Evolutionary conservation across 1,284 basidiomycete genomes (phyloP), one percentile per base, ranked within the genome.

Genomic region (Tremellales sp.): DNA sequence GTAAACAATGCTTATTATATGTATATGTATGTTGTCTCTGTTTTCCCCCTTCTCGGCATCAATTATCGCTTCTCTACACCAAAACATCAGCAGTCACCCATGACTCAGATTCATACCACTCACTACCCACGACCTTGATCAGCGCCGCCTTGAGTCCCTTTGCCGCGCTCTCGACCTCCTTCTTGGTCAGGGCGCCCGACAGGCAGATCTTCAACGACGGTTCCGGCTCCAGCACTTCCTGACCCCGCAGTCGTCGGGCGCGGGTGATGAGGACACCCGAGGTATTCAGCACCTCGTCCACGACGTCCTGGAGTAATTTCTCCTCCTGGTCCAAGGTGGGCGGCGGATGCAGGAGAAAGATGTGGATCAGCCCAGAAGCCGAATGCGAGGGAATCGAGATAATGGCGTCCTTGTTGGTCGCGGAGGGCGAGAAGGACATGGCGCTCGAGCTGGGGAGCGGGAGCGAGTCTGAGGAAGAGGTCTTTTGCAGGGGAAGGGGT

Each of bases 131-230:
- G 10, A 90, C 81, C 76, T 90, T 91, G 42, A 80, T 75, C 32
- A 90, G 75, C 29, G 84, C 84, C 24, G 78, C 77, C 75, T 86
- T 91, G 50, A 97, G 71, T 22, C 85, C 79, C 25, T 75, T 75
- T 16, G 84, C 83, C 1, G 91, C 87, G 76, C 90, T 92, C 75
- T 95, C 91, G 47, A 85, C 82, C 62, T 98, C 95, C 74, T 93
- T 94, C 76, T 79, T 85, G 24, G 81, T 83, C 57, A 97, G 73
- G 9, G 82, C 88, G 10, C 83, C 79, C 3, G 80, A 84, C 54
- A 94, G 74, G 19, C 85, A 84, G n/a, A 97, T 75, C 48, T 89
- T 80, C 55, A 98, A 83, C 63, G 85, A 87, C n/a, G 94, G 91
- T 40, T 84, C 78, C 10, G 82, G 78, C 65, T 92, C 87, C n/a